Percentiles rank a stretch among this genome's conserved stretches.
Conservation (phyloP, 805 yeast genomes). For the Isabelozyma rhagii region DNA sequence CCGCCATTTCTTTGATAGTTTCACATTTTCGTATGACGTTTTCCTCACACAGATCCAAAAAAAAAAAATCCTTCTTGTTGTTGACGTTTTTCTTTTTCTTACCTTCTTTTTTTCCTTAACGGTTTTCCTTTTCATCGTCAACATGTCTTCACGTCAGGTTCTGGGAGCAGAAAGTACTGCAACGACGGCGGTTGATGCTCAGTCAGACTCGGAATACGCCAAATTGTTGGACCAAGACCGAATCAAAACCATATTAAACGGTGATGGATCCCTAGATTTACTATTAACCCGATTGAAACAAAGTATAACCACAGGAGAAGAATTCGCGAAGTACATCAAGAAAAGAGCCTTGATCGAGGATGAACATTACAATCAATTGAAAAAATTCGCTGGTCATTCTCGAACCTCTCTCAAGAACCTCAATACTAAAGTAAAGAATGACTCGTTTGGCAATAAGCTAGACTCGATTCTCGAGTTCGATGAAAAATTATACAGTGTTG, state of each 20-base stretch:
- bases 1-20: neutral
- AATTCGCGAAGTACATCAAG: constrained; percentile 73
- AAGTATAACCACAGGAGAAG: constrained; percentile 79
- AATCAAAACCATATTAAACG: constrained; percentile 50
- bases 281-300: constrained; percentile 73
- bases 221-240: constrained; percentile 46
- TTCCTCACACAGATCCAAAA: neutral
- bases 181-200: neutral
- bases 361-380: constrained; percentile 70
- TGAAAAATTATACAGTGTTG: constrained; percentile 67
- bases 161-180: neutral
- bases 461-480: constrained; percentile 73
- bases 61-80: neutral
- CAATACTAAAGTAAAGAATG: constrained; percentile 45
- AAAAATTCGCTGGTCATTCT: constrained; percentile 63
- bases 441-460: constrained; percentile 64
- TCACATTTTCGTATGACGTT: neutral
- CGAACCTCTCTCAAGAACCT: constrained; percentile 45
- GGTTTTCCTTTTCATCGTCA: neutral
- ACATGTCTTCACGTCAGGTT: neutral
- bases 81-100: neutral
- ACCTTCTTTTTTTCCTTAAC: neutral
- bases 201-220: constrained; percentile 7
- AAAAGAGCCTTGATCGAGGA: constrained; percentile 77
- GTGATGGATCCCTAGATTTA: constrained; percentile 77